phyloP scores from a whole-genome alignment of 306 rosid genomes.

The Cucurbita moschata region DNA sequence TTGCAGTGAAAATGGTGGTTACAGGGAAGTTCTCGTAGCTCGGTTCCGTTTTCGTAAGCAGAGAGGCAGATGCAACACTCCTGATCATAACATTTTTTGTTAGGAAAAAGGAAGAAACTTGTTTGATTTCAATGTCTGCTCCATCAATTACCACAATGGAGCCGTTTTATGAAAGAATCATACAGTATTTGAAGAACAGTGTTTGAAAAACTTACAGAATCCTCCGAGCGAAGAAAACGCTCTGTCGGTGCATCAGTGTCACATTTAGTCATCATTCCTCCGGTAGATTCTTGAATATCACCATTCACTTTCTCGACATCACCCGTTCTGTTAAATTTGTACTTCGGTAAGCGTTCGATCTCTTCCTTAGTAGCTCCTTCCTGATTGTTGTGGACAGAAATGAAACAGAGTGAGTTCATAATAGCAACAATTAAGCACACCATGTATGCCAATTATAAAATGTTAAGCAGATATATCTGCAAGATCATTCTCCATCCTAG shows the following conservation, averaged over 20 bases:
- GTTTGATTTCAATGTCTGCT: not conserved
- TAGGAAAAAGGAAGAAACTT: not conserved
- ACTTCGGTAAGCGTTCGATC: constrained; percentile 63
- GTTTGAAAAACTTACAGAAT: constrained; percentile 43
- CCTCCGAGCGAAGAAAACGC: constrained; percentile 37
- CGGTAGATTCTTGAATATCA: constrained; percentile 37
- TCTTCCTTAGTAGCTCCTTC: constrained; percentile 88
- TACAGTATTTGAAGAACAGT: not conserved
- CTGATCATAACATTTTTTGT: constrained; percentile 24
- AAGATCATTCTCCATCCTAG: too few relatives aligned
- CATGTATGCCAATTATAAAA: not conserved
- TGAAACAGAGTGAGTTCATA: constrained; percentile 3
- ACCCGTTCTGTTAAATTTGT: constrained; percentile 27
- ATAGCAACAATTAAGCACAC: not conserved
- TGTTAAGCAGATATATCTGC: not conserved
- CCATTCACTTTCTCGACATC: constrained; percentile 30
- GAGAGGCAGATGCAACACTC: constrained; percentile 81
- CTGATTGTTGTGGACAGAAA: constrained; percentile 28
- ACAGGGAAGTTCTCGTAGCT: constrained; percentile 75
- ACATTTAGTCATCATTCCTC: constrained; percentile 50
- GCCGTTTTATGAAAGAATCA: too few relatives aligned
- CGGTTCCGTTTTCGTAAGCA: constrained; percentile 45
- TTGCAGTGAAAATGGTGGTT: constrained; percentile 66
- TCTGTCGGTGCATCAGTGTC: constrained; percentile 29
- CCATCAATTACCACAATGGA: too few relatives aligned